Conservation (phyloP, 2,329 filamentous ascomycete genomes). For the Sporothrix luriei region DNA sequence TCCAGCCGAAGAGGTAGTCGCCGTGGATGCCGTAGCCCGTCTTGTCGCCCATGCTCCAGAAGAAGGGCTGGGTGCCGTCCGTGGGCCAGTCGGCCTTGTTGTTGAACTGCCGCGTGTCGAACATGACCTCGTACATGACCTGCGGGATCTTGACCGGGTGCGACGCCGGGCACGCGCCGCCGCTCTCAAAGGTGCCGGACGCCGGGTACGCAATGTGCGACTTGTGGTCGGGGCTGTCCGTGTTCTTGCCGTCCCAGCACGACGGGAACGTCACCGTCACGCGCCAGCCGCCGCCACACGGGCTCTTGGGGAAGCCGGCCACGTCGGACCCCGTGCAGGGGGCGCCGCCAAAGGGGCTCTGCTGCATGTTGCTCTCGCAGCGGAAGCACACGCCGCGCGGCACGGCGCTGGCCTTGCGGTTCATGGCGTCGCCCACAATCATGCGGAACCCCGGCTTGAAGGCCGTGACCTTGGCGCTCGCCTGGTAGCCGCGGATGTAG, state of each 20-base stretch:
- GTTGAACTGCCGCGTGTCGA: conserved; percentile 42
- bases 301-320: conserved; percentile 44
- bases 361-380: conserved; percentile 38
- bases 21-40: conserved; percentile 38
- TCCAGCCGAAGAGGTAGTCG: conserved; percentile 38
- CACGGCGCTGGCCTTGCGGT: conserved; percentile 42
- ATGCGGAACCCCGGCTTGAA: conserved; percentile 53
- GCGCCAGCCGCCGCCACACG: conserved; percentile 48
- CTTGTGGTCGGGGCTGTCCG: conserved; percentile 51
- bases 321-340: conserved; percentile 43
- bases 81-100: conserved; percentile 44
- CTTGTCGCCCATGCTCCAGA: conserved; percentile 38
- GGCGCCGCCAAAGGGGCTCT: conserved; percentile 36
- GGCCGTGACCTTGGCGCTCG: conserved; percentile 42
- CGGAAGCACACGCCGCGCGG: conserved; percentile 39
- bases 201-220: conserved; percentile 32
- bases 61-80: conserved; percentile 43
- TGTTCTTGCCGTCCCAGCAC: conserved; percentile 51
- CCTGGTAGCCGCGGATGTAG: conserved; percentile 48
- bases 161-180: conserved; percentile 36
- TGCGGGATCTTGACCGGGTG: conserved; percentile 38
- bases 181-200: conserved; percentile 36
- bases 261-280: conserved; percentile 48
- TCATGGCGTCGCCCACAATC: conserved; percentile 50
- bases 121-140: conserved; percentile 38